Evolutionary conservation across 2,329 filamentous ascomycete species (phyloP), one percentile per base, ranked within the genome.

Genomic region (Scedosporium apiospermum): DNA sequence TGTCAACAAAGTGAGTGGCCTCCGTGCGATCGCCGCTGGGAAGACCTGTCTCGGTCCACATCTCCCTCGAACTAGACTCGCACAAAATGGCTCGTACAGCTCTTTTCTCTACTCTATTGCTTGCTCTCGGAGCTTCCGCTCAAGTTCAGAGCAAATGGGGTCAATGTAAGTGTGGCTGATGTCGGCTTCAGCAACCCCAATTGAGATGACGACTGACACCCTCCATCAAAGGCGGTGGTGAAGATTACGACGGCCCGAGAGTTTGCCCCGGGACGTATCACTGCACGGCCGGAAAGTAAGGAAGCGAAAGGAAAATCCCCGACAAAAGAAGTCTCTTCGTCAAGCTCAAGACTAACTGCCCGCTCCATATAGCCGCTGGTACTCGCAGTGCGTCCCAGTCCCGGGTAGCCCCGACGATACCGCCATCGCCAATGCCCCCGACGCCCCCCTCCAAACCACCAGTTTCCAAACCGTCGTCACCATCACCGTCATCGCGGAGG

Each of bases 381-480:
- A 64, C 63, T 64, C 64, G 14, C 64, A 65, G 49, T 65, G 64
- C 51, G 38, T 64, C 2, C 64, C 64, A 3, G 46, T 53, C 21
- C 55, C 51, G 30, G 53, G 26, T 1, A 55, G 49, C 18, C 53
- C 60, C 51, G 59, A 61, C 42, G 64, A 64, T 51, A 57, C 30
- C 38, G 51, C 61, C 27, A 30, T 63, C 12, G 41, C 34, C 23
- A n/a, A 34, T 42, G 55, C 46, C 26, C 61, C 58, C n/a, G 63
- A 65, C 58, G 16, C 53, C 23, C 61, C 63, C 3, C 53, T 65
- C 53, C 58, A 65, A 57, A 65, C 64, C 14, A 60, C 49, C 63
- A 62, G 41, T n/a, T 53, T 62, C 59, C 55, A 57, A 55, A 62
- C 62, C 12, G 51, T 62, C 30, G 53, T 62, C 49, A 62, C 60